Base-by-base conservation (phyloP, 805 yeast species). In the Kodamaea sagamina region DNA sequence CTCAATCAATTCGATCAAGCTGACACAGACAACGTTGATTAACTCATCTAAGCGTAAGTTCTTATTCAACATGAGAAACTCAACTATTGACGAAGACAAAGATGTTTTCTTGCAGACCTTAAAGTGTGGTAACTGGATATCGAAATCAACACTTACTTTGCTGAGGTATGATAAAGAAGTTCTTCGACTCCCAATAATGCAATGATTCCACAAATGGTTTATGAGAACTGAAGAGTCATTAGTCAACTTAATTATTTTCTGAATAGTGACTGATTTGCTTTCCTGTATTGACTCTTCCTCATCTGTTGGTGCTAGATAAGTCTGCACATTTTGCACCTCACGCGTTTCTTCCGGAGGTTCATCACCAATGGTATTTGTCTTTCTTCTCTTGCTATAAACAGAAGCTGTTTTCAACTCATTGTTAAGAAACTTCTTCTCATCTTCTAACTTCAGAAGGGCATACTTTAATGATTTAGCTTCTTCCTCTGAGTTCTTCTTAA, bases 41-140 rank as follows among this genome's bases (percentile, higher is more conserved):
- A 80, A 61, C 15, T 68, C 60, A 51, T 81, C 86, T 31, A 82
- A 61, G 46, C 85, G 55, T 34, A 72, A 53, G 39, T 71, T 67
- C 42, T 76, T 75, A 41, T 69, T 63, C 2, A 55, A 47, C 39
- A 77, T 62, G 34, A 82, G 59, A 47, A 63, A 77, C 35, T 68
- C 70, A 12, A 72, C 48, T 0, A 82, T 32, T 58, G 73, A 70
- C 17, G 62, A 47, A 26, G 63, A 63, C 1, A 77, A 35, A 1
- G 79, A 68, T 10, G 59, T 57, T 25, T 59, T 53, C 12, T 51
- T 45, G 4, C 42, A 36, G 24, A 76, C 48, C 31, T 57, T 31
- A 25, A 61, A 49, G 24, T 48, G 58, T 2, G 45, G 36, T 4
- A 55, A 34, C 4, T 27, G 39, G 7, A 58, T 26, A 15, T 61